phyloP scores from a whole-genome alignment of 805 yeast species.

The Kazachstania psychrophila region DNA sequence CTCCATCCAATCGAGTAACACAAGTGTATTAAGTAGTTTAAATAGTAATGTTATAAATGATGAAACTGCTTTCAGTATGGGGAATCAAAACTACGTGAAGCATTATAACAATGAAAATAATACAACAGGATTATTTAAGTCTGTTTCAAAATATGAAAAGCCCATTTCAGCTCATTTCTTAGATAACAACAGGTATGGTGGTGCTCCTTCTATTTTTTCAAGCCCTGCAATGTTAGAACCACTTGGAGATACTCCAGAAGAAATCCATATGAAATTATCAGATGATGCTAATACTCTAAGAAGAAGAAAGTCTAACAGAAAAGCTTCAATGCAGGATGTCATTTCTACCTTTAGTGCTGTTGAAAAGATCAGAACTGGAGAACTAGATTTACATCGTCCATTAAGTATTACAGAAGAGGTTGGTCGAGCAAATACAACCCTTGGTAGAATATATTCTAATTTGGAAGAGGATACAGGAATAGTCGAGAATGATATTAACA shows the following conservation, averaged over 20 bases:
- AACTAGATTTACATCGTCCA: conserved; percentile 26
- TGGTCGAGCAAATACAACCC: conserved; percentile 16
- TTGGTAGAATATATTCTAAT: conserved; percentile 4
- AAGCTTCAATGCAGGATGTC: conserved; percentile 16
- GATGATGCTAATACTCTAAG: neutral
- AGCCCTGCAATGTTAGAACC: neutral
- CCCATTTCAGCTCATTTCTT: conserved; percentile 2
- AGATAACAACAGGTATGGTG: neutral
- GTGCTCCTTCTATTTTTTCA: conserved; percentile 3
- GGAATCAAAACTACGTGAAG: neutral
- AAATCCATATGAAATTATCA: neutral
- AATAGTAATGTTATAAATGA: neutral
- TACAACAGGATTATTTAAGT: neutral
- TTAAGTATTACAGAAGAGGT: conserved; percentile 24
- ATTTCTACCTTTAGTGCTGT: conserved; percentile 35
- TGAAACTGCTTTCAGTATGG: neutral
- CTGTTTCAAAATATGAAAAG: neutral
- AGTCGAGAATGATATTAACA: neutral
- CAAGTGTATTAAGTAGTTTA: conserved; percentile 2
- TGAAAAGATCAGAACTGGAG: conserved; percentile 22
- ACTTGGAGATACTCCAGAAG: too few species aligned
- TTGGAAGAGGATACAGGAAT: conserved; percentile 3
- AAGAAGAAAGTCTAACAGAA: neutral
- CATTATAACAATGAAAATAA: neutral
- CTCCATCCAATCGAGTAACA: neutral